Base-by-base conservation (phyloP, 202 grass and related monocot species). In the Zizania palustris region DNA sequence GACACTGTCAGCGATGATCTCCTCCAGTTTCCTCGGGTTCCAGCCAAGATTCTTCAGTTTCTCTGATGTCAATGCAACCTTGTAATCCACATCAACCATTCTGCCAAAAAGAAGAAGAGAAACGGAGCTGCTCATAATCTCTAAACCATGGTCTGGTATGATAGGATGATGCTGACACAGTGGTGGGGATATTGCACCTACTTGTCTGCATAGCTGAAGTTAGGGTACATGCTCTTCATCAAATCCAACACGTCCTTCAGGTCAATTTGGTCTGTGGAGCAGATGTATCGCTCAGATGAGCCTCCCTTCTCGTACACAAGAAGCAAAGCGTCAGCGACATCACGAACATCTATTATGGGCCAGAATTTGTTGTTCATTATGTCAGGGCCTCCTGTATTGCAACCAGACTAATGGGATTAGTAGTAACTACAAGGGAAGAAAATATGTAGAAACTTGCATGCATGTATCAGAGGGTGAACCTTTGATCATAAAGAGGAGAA, bases 41-140 rank as follows among this genome's bases (percentile, higher is more conserved):
- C 83, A 85, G 28, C 76, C 76, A 6, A 80, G 61, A 21, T 16
- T 80, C 69, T 48, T 80, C 36, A 85, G 60, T 60, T 85, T 85
- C 14, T 79, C 53, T 3, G 61, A 51, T 14, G 28, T 28, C 12
- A 61, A 34, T 0, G 22, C 77, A 51, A 44, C 36, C 7, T 12
- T 63, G 53, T 71, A 72, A 18, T 77, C 85, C 42, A 61, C 70
- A 41, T 85, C 82, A 13, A 78, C 61, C 72, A 83, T 71, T 16
- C 91, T 93, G 80, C 28, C 13, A 35, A 14, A 6, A 62, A 22
- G 5, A 22, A 28, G 28, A 28, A n/a, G n/a, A n/a, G n/a, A 28
- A 28, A 28, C 28, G 1, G 14, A 21, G 39, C 22, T 4, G 13
- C 16, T 28, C 41, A 78, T 22, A 69, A 70, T 57, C n/a, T 49